Conservation (phyloP, 2,329 filamentous ascomycete genomes). For the Scedosporium boydii region DNA sequence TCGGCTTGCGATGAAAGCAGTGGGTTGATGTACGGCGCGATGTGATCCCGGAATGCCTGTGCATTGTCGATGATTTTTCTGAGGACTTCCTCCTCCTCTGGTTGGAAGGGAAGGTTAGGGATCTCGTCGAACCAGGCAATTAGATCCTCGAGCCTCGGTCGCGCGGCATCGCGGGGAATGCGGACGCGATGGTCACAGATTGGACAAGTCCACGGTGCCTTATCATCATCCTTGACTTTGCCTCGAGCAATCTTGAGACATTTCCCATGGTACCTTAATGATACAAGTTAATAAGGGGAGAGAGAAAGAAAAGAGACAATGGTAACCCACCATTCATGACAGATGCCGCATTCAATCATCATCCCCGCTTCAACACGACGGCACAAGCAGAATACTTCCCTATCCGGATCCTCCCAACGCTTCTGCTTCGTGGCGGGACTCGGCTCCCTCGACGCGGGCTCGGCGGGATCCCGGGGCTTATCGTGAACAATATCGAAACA, state of each 20-base stretch:
- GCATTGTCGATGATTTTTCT: conserved; percentile 81
- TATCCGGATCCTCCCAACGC: conserved; percentile 52
- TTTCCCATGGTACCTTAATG: conserved; percentile 91
- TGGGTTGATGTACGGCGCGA: conserved; percentile 72
- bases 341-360: conserved; percentile 99
- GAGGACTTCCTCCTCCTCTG: conserved; percentile 83
- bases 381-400: conserved; percentile 95
- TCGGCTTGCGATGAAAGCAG: conserved; percentile 75
- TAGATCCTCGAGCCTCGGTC: conserved; percentile 89
- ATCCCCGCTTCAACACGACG: conserved; percentile 87
- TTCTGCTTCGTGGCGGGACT: conserved; percentile 42
- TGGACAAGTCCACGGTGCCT: conserved; percentile 74
- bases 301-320: neutral
- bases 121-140: conserved; percentile 79
- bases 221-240: conserved; percentile 97
- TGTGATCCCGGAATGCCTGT: conserved; percentile 72
- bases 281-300: neutral
- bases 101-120: conserved; percentile 74
- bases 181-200: conserved; percentile 97
- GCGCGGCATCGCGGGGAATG: conserved; percentile 90
- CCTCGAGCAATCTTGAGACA: conserved; percentile 95
- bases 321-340: conserved; percentile 78
- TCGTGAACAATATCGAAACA: conserved; percentile 85
- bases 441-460: conserved; percentile 81
- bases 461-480: conserved; percentile 79